Evolutionary conservation across 805 yeast genomes (phyloP), one percentile per base, ranked within the genome.

Genomic region (Lachancea meyersii): DNA sequence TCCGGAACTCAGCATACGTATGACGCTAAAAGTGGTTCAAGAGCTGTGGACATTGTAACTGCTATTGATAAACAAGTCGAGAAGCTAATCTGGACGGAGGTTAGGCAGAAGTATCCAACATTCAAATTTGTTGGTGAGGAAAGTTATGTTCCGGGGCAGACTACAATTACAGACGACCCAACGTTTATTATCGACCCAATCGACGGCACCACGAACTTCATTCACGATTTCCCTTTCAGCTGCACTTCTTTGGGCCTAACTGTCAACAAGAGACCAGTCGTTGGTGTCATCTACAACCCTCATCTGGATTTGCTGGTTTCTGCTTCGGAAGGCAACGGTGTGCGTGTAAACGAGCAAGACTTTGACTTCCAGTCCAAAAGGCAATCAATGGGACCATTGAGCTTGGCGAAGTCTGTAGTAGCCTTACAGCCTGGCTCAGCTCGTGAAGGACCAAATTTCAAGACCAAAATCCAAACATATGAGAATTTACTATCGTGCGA

Each of bases 371-470:
- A 84, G 56, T 70, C 78, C 20, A 68, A 86, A 47, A 76, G 87
- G 10, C 70, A 81, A 9, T 65, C 95, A 50, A 71, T 88, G 55
- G 80, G 89, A 26, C 96, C 93, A 54, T 84, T 91, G 58, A 82
- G 94, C 0, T 77, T 91, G 43, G 75, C 91, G 54, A 73, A 95
- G 56, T 83, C 95, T 1, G 82, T 83, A 47, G 94, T 91, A 23
- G 97, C 93, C 59, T 71, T 89, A 40, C 97, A 91, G 59, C 77
- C 86, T 40, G 70, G 93, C 37, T 89, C 97, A 62, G 86, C 93
- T 14, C 75, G 86, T 35, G 95, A 95, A 0, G 97, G 96, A 4
- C 71, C 77, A 32, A 81, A 86, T 49, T 88, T 93, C 54, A 86
- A 95, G 93, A 71, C 78, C 44, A 72, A 91, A 17, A 74, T 70